A percentile compares a stretch with the other conserved stretches of the same genome.
Conservation (phyloP, 129 eudicot species). For the Apium graveolens region DNA sequence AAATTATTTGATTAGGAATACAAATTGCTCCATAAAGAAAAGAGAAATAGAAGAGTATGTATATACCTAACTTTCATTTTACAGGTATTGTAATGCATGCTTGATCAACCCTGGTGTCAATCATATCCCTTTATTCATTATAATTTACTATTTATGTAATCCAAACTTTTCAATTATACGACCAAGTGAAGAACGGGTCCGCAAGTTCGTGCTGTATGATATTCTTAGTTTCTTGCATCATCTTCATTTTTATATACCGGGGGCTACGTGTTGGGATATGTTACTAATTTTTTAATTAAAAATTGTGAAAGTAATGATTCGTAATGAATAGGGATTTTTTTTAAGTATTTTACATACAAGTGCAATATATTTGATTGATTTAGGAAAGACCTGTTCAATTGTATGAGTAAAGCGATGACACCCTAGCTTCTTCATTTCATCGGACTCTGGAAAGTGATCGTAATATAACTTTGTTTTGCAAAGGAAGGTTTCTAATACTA, state of each 20-base stretch:
- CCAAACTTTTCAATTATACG: neutral
- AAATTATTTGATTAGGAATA: neutral
- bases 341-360: too few species aligned
- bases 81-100: neutral
- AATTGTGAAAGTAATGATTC: neutral
- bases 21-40: neutral
- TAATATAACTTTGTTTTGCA: too few species aligned
- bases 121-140: neutral
- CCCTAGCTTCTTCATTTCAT: neutral
- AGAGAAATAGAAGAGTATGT: neutral
- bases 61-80: neutral
- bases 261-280: neutral
- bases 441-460: too few species aligned
- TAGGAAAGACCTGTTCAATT: neutral
- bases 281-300: neutral
- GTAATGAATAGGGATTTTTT: neutral
- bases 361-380: neutral
- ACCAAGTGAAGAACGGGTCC: conserved; percentile 1
- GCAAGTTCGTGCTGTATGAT: neutral
- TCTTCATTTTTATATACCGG: neutral
- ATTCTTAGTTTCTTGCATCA: neutral
- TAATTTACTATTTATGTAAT: neutral
- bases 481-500: too few species aligned
- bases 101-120: neutral
- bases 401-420: neutral